Evolutionary conservation across 2,329 filamentous ascomycete species (phyloP).

Genomic region (Fusarium vanettenii): DNA sequence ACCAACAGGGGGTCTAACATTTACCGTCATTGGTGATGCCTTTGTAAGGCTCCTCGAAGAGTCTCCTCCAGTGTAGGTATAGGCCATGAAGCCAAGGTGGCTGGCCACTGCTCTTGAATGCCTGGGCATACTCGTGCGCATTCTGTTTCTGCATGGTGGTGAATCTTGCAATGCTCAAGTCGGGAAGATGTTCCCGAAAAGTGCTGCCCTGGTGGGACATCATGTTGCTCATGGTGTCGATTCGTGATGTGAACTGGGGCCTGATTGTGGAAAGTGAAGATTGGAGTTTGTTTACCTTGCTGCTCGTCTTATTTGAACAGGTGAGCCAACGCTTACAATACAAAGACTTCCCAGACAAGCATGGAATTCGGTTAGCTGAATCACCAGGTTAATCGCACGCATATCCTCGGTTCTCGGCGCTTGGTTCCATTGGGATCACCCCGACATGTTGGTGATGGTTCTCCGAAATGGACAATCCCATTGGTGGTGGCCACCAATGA

Average conservation of each 20-base stretch:
- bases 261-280: neutral
- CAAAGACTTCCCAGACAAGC: neutral
- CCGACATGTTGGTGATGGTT: neutral
- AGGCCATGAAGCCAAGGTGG: neutral
- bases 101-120: constrained; percentile 15
- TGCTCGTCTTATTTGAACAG: neutral
- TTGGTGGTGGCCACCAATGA: constrained; percentile 2
- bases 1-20: neutral
- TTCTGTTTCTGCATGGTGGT: constrained; percentile 69
- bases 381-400: neutral
- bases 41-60: neutral
- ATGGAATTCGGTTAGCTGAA: neutral
- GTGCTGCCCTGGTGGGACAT: too few species aligned
- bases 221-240: neutral
- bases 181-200: constrained; percentile 68
- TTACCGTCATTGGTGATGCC: neutral
- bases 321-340: neutral
- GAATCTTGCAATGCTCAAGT: constrained; percentile 71
- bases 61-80: neutral
- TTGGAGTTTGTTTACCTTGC: neutral
- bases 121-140: constrained; percentile 70
- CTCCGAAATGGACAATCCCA: neutral
- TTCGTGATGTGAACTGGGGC: neutral
- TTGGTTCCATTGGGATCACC: neutral
- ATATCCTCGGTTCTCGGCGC: constrained; percentile 11